Conservation (phyloP, 768 basidiomycete genomes). For the Melanogaster broomeanus region DNA sequence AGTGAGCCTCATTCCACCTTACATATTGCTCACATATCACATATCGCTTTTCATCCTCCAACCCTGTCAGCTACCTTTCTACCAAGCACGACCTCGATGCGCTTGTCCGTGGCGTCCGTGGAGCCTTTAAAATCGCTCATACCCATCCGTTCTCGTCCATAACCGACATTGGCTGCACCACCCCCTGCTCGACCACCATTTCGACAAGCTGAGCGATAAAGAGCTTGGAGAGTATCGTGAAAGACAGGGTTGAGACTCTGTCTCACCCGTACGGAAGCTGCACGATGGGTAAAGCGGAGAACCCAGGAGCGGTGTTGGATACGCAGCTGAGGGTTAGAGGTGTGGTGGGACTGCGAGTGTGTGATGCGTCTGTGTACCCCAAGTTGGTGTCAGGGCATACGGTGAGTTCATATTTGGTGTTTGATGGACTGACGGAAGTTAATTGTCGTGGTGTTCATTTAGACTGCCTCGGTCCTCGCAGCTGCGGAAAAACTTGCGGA, state of each 20-base stretch:
- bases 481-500: conserved; percentile 39
- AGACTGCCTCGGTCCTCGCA: conserved; percentile 33
- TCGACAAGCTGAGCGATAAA: conserved; percentile 34
- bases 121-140: conserved; percentile 38
- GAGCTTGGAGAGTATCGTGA: conserved; percentile 38
- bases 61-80: conserved; percentile 41
- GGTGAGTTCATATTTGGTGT: conserved; percentile 27
- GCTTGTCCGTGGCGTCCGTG: conserved; percentile 42
- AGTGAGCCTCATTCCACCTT: conserved; percentile 25
- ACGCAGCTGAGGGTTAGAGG: conserved; percentile 45
- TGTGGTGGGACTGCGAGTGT: conserved; percentile 42
- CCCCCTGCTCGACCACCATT: conserved; percentile 38
- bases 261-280: conserved; percentile 46
- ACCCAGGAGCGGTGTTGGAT: conserved; percentile 45
- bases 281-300: conserved; percentile 39
- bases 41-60: conserved; percentile 20
- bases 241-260: conserved; percentile 38
- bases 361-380: conserved; percentile 49
- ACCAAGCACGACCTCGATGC: conserved; percentile 41
- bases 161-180: conserved; percentile 33
- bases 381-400: conserved; percentile 46
- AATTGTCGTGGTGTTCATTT: not conserved
- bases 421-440: not conserved
- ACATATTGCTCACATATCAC: too few relatives aligned
- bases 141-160: conserved; percentile 40